Percentiles rank a stretch among this genome's conserved stretches.
Conservation (phyloP, 768 basidiomycete genomes). For the Boletus sensibilis region DNA sequence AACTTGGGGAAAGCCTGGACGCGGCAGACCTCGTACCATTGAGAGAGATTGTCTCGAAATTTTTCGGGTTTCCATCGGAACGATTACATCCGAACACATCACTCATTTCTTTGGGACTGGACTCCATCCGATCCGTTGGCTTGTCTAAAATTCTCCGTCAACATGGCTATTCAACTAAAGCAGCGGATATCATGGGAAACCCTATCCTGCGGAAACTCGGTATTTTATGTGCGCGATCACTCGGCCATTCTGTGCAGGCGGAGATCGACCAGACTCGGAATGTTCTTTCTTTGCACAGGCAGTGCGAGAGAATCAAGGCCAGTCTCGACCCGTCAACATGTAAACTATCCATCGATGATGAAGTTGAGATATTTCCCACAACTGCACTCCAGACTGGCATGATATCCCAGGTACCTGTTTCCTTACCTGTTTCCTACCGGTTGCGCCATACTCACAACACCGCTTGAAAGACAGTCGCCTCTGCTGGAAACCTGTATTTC, state of each 20-base stretch:
- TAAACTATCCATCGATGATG: conserved; percentile 31
- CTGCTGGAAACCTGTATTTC: conserved; percentile 32
- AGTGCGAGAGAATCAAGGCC: conserved; percentile 19
- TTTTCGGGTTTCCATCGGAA: conserved; percentile 16
- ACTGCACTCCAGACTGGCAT: conserved; percentile 49
- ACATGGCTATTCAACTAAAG: conserved; percentile 34
- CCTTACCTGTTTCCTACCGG: not conserved
- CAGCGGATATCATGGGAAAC: conserved; percentile 39
- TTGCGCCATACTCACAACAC: not conserved
- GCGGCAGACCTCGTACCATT: conserved; percentile 9
- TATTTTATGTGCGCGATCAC: conserved; percentile 14
- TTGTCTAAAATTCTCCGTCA: conserved; percentile 36
- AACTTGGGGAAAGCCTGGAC: not conserved
- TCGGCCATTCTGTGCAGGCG: not conserved
- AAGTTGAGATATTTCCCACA: conserved; percentile 38
- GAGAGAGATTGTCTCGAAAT: conserved; percentile 17
- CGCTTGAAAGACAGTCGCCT: conserved; percentile 27
- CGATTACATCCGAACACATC: conserved; percentile 27
- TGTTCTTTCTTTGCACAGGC: conserved; percentile 5
- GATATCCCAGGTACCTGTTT: conserved; percentile 43
- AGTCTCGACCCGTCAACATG: conserved; percentile 11
- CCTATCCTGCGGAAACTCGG: conserved; percentile 16
- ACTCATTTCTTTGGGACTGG: conserved; percentile 45
- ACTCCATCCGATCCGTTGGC: conserved; percentile 48
- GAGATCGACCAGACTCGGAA: conserved; percentile 15